Evolutionary conservation across 106 monocot genomes (phyloP).

Genomic region (Allium sativum): DNA sequence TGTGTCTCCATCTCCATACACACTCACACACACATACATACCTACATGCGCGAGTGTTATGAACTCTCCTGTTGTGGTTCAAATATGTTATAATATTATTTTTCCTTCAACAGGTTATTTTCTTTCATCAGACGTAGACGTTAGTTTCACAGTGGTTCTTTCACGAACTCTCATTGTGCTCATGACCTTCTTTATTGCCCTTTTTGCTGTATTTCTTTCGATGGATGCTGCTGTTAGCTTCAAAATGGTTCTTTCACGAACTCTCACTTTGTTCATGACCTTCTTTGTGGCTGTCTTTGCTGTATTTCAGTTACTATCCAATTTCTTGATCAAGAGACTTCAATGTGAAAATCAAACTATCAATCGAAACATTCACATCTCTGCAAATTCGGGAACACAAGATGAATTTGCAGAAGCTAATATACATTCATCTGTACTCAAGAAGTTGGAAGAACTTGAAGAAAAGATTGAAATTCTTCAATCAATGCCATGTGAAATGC

Average conservation of each 20-base stretch:
- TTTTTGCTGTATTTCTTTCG: not conserved
- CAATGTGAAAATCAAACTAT: conserved; percentile 12
- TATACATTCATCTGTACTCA: conserved; percentile 22
- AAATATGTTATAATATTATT: not conserved
- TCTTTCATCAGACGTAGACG: not conserved
- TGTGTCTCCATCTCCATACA: too few species aligned
- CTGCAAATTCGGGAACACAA: conserved; percentile 4
- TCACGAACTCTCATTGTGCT: too few species aligned
- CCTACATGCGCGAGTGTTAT: not conserved
- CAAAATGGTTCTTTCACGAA: conserved; percentile 5
- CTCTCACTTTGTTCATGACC: conserved; percentile 18
- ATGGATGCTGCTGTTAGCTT: conserved; percentile 2
- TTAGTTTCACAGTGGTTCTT: not conserved
- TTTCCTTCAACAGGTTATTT: not conserved
- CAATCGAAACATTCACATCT: conserved; percentile 5
- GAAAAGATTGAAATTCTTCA: conserved; percentile 39
- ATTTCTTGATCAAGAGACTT: conserved; percentile 12
- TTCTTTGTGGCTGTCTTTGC: conserved; percentile 13
- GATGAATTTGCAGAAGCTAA: conserved; percentile 14
- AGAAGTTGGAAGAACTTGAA: conserved; percentile 22
- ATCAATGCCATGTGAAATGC: conserved; percentile 73
- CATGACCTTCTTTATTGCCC: not conserved
- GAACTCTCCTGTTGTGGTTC: not conserved
- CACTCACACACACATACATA: too few species aligned
- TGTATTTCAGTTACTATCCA: conserved; percentile 7